A percentile compares a stretch with the other conserved stretches of the same genome.
Evolutionary conservation across 371 early-diverging fungal species (phyloP).

Genomic region (Mortierella sp.): DNA sequence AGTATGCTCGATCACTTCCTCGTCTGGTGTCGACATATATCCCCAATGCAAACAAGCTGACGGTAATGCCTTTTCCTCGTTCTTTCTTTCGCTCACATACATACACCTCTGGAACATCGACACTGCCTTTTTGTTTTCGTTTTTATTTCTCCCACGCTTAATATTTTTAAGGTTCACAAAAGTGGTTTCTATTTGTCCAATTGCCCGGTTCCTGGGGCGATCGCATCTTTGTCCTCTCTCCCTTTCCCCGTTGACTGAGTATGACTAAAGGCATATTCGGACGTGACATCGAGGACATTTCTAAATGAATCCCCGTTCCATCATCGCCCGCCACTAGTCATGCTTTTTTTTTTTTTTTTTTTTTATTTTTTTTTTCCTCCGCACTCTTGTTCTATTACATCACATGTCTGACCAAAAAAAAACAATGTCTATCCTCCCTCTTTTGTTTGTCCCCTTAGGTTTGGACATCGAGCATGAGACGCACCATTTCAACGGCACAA

Average conservation of each 20-base stretch:
- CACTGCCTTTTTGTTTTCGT: neutral
- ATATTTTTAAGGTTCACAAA: constrained; percentile 2
- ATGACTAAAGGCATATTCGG: no score
- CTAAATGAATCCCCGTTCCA: no score
- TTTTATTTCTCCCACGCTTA: constrained; percentile 19
- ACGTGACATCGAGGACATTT: no score
- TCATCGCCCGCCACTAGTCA: no score
- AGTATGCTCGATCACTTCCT: constrained; percentile 87
- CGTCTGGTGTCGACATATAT: constrained; percentile 73
- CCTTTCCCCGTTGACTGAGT: no score
- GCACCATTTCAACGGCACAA: constrained; percentile 89
- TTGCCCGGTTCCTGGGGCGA: no score
- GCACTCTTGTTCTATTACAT: constrained; percentile 1
- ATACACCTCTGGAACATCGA: no score
- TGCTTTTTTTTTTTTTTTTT: constrained; percentile 6
- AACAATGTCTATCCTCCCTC: neutral
- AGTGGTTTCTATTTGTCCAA: no score
- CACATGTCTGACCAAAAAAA: neutral
- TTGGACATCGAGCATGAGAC: constrained; percentile 94
- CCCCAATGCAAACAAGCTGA: constrained; percentile 70
- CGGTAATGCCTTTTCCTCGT: constrained; percentile 41
- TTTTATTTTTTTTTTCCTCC: constrained; percentile 1
- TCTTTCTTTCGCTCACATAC: neutral
- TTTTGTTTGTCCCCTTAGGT: constrained; percentile 55
- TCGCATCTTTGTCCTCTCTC: no score